Percentiles rank a stretch among this genome's conserved stretches.
Evolutionary conservation across 352 stramenopile species (phyloP).

Genomic region (Pelagophyceae sp.): DNA sequence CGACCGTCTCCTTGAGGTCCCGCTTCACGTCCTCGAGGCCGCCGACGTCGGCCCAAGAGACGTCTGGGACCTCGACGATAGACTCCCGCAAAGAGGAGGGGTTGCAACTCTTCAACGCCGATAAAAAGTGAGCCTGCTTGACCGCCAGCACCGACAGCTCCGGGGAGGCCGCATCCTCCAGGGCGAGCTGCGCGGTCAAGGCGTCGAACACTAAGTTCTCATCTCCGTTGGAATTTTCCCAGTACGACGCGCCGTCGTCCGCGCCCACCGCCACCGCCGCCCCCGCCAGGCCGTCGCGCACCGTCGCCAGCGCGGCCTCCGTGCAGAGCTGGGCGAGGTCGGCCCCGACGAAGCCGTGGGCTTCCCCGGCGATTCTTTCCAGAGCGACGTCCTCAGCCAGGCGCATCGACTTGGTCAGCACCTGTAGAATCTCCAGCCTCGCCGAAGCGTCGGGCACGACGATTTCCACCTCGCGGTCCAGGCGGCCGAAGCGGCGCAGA

Average conservation of each 20-base stretch:
- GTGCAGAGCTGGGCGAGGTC: conserved; percentile 57
- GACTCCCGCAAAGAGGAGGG: conserved; percentile 88
- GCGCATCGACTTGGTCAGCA: conserved; percentile 73
- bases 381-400: conserved; percentile 60
- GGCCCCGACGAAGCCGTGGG: conserved; percentile 73
- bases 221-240: no score
- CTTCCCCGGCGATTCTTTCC: conserved; percentile 57
- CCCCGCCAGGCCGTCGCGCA: conserved; percentile 37
- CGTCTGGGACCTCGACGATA: conserved; percentile 88
- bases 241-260: not conserved
- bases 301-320: conserved; percentile 46
- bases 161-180: not conserved
- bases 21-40: conserved; percentile 94
- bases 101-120: conserved; percentile 63
- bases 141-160: not conserved
- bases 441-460: conserved; percentile 80
- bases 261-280: not conserved
- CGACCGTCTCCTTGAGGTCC: conserved; percentile 91
- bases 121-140: conserved; percentile 49
- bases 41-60: conserved; percentile 93
- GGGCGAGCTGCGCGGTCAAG: not conserved
- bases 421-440: conserved; percentile 82
- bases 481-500: conserved; percentile 82
- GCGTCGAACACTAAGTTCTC: not conserved
- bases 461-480: conserved; percentile 94